Base-by-base conservation (phyloP, 305 asterid species). In the Andrographis paniculata region DNA sequence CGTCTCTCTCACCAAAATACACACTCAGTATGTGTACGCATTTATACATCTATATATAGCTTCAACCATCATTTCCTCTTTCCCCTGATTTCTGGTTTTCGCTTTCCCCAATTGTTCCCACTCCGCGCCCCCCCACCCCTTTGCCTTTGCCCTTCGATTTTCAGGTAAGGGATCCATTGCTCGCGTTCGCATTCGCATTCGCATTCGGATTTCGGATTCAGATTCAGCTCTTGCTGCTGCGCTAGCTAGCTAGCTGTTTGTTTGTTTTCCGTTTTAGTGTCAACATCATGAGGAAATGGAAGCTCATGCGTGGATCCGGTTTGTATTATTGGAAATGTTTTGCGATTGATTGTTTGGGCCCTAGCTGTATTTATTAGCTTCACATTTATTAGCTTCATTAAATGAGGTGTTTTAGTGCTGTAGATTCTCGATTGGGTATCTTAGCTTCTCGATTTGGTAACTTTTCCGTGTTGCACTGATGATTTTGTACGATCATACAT, bases 331-430 rank as follows among this genome's bases (percentile, higher is more conserved):
- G 48, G 49, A 28, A 27, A n/a, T n/a, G n/a, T 39, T 59, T 58
- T 35, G 47, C 46, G 45, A 42, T 50, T 52, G 44, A 2, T 27
- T 27, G 33, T 27, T 60, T 45, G 30, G 19, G 43, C 42, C 28
- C 65, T 37, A 28, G 20, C 52, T 48, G 42, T 41, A 53, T 52
- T 51, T 52, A 52, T 39, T 39, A n/a, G 57, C 20, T 4, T 2
- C 30, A 44, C 48, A 60, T 52, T 60, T 57, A 53, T 17, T 45
- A 17, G 46, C 60, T 58, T 52, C 45, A 57, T 36, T 57, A 28
- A 57, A 57, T 64, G 64, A 64, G 51, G 18, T 35, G 27, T 19
- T 41, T 24, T 30, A 58, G 50, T 50, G 17, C 37, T 31, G 2
- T 31, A 5, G 37, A 31, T 5, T 31, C 37, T 31, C 13, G 37